Percentiles rank a stretch among this genome's conserved stretches.
phyloP scores from a whole-genome alignment of 495 filamentous ascomycete species.

The Clohesyomyces aquaticus region DNA sequence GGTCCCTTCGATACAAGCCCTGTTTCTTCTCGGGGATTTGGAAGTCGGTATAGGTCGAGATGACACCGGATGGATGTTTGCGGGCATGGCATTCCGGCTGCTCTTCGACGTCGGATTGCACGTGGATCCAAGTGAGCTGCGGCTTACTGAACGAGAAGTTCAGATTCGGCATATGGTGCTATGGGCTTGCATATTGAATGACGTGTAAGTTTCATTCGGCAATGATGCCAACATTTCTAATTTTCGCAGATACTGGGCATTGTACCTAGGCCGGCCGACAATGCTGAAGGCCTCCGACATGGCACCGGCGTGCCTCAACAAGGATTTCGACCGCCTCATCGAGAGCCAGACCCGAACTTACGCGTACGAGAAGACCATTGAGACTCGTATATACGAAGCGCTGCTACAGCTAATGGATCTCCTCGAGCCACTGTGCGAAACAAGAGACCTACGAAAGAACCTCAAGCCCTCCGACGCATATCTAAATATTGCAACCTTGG shows the following conservation, averaged over 20 bases:
- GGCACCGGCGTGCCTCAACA: constrained; percentile 25
- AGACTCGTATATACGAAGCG: constrained; percentile 24
- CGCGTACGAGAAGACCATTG: constrained; percentile 27
- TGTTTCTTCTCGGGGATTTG: constrained; percentile 25
- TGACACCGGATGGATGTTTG: constrained; percentile 31
- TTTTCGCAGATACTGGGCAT: constrained; percentile 14
- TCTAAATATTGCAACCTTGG: constrained; percentile 24
- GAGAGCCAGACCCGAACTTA: constrained; percentile 22
- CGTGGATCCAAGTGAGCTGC: constrained; percentile 23
- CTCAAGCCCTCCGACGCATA: constrained; percentile 22
- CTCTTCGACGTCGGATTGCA: constrained; percentile 30
- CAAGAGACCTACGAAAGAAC: constrained; percentile 20
- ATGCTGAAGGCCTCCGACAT: constrained; percentile 25
- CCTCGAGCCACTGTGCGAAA: constrained; percentile 25
- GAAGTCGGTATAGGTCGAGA: constrained; percentile 27
- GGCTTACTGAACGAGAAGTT: constrained; percentile 22
- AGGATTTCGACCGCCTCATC: constrained; percentile 29
- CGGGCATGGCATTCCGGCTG: constrained; percentile 27
- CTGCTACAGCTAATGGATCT: constrained; percentile 29
- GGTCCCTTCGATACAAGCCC: constrained; percentile 22
- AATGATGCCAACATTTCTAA: neutral
- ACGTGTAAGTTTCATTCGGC: constrained; percentile 19
- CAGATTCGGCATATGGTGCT: constrained; percentile 31
- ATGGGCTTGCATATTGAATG: constrained; percentile 31
- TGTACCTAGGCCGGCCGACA: constrained; percentile 27